phyloP scores from a whole-genome alignment of 2,329 filamentous ascomycete species.

The Colletotrichum costaricense region DNA sequence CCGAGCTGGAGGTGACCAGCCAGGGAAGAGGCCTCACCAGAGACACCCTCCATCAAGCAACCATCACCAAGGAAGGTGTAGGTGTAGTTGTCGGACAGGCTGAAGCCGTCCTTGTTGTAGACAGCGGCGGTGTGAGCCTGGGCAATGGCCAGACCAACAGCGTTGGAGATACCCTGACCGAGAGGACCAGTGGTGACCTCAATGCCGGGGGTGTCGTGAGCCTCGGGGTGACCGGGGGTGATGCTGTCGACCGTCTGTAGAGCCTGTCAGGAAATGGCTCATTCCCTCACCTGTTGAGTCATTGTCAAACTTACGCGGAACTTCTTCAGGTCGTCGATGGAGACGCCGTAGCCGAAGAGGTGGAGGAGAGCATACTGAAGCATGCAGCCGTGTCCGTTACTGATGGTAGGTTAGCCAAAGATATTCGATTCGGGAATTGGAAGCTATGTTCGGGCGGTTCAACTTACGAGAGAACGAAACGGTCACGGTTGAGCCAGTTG shows the following conservation, averaged over 20 bases:
- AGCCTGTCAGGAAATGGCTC: not conserved
- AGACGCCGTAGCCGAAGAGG: slow-evolving; percentile 89
- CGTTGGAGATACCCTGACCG: slow-evolving; percentile 96
- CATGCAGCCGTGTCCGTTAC: slow-evolving; percentile 99
- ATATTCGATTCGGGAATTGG: not conserved
- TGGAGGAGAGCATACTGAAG: slow-evolving; percentile 98
- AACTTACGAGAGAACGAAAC: slow-evolving; percentile 98
- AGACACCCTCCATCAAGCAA: slow-evolving; percentile 98
- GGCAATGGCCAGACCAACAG: slow-evolving; percentile 96
- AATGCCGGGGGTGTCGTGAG: slow-evolving; percentile 94
- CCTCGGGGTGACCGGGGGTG: slow-evolving; percentile 95
- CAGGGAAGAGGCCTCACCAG: slow-evolving; percentile 89
- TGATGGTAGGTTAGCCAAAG: slow-evolving; percentile 49
- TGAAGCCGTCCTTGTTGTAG: slow-evolving; percentile 97
- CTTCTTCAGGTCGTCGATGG: slow-evolving; percentile 91
- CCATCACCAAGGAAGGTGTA: slow-evolving; percentile 98
- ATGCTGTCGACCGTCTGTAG: slow-evolving; percentile 71
- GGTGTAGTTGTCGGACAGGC: slow-evolving; percentile 95
- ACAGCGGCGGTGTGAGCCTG: slow-evolving; percentile 89
- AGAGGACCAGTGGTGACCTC: slow-evolving; percentile 99
- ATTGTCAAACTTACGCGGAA: slow-evolving; percentile 83
- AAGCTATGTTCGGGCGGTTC: not conserved
- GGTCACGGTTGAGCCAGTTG: slow-evolving; percentile 95
- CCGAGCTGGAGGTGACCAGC: slow-evolving; percentile 97
- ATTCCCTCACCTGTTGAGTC: not conserved